Conservation (phyloP, 345 rosid genomes). For the Syzygium aromaticum region DNA sequence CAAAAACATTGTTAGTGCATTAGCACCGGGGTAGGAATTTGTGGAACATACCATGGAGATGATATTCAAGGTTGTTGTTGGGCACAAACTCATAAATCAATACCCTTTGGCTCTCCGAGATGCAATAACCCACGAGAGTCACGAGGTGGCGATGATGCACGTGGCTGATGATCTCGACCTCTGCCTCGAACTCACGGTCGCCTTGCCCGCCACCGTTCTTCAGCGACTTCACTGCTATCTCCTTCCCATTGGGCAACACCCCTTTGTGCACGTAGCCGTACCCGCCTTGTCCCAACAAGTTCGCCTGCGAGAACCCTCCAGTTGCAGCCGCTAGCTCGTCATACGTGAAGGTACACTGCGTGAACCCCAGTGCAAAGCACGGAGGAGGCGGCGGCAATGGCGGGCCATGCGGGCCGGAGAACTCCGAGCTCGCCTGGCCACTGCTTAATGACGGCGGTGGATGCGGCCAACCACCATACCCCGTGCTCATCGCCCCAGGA, state of each 20-base stretch:
- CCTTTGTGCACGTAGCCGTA: constrained; percentile 89
- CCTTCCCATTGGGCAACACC: constrained; percentile 63
- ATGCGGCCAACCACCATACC: neutral
- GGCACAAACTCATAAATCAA: constrained; percentile 75
- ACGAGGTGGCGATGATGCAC: constrained; percentile 95
- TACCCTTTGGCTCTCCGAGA: constrained; percentile 41
- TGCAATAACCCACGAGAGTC: constrained; percentile 78
- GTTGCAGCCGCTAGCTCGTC: constrained; percentile 73
- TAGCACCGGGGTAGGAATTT: neutral
- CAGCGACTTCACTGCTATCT: constrained; percentile 75
- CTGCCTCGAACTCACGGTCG: constrained; percentile 71
- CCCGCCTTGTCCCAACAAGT: constrained; percentile 80
- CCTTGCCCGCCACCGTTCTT: constrained; percentile 81
- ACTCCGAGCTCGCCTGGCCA: constrained; percentile 33
- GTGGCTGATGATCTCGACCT: constrained; percentile 86
- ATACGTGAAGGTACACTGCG: constrained; percentile 51
- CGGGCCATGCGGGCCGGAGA: constrained; percentile 36
- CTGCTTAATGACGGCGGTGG: constrained; percentile 17
- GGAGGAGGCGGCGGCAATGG: constrained; percentile 44
- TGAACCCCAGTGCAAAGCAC: constrained; percentile 38
- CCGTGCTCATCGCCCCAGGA: neutral
- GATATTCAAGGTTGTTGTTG: constrained; percentile 68
- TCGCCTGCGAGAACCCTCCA: constrained; percentile 42
- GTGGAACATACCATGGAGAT: constrained; percentile 47
- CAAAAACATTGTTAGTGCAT: neutral